These are phyloP conservation scores for Naganishia vaughanmartiniae DNA, from an alignment of 768 basidiomycete genomes.

Conservation along the genomic window DNA sequence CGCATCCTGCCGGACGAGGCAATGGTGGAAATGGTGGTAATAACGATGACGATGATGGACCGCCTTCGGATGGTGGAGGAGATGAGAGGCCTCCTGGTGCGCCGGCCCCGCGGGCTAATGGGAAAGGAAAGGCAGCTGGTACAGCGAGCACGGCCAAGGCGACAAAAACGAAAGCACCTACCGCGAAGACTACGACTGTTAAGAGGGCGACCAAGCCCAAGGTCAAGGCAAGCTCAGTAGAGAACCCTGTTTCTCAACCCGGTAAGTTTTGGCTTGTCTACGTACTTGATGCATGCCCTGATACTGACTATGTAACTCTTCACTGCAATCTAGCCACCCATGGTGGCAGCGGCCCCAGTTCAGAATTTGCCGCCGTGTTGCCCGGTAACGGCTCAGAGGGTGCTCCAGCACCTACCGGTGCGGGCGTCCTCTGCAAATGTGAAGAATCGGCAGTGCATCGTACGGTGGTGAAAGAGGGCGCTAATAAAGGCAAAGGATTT, in stretches of 20 bases:
- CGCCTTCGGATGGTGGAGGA: conserved; percentile 36
- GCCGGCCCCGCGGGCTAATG: conserved; percentile 32
- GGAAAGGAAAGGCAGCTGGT: background rate
- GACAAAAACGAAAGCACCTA: conserved; percentile 5
- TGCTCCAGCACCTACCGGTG: background rate
- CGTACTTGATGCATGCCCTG: background rate
- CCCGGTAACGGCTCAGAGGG: background rate
- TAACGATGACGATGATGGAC: conserved; percentile 35
- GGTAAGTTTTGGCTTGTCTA: background rate
- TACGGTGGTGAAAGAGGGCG: conserved; percentile 39
- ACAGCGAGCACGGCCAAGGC: background rate
- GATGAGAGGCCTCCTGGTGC: conserved; percentile 23
- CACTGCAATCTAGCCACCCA: background rate
- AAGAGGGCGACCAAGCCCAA: background rate
- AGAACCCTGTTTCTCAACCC: background rate
- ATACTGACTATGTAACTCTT: background rate
- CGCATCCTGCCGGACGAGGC: conserved; percentile 34
- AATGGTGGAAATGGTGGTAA: conserved; percentile 41
- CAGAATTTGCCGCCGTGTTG: background rate
- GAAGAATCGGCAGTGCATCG: conserved; percentile 38
- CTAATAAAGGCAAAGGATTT: conserved; percentile 44
- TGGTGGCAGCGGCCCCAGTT: background rate
- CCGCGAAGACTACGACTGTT: background rate
- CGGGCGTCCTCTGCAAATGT: conserved; percentile 38
- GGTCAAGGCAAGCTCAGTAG: background rate